phyloP scores from a whole-genome alignment of 257 asterid species.

The Linderniella brevidens region DNA sequence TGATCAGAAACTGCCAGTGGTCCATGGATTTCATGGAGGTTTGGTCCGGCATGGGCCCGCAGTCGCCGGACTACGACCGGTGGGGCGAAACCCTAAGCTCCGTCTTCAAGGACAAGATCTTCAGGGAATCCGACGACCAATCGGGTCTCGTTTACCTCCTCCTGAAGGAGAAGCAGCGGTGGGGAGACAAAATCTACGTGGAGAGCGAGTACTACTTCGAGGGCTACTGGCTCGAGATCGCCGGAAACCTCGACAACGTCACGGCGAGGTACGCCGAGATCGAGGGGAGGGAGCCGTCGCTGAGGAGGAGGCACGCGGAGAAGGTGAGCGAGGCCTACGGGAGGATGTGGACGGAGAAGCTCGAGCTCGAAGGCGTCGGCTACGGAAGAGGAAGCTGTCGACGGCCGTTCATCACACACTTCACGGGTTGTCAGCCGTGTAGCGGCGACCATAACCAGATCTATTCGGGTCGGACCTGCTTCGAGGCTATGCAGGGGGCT shows the following conservation, averaged over 20 bases:
- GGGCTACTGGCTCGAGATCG: conserved; percentile 88
- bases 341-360: conserved; percentile 49
- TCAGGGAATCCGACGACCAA: conserved; percentile 80
- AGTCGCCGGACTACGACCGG: conserved; percentile 39
- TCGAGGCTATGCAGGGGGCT: conserved; percentile 67
- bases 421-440: conserved; percentile 98
- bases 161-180: conserved; percentile 49
- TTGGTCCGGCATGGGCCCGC: conserved; percentile 97
- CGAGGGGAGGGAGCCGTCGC: conserved; percentile 23
- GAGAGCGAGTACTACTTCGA: conserved; percentile 64
- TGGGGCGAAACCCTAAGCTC: conserved; percentile 54
- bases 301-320: conserved; percentile 77
- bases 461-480: conserved; percentile 69
- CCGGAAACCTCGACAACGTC: conserved; percentile 39
- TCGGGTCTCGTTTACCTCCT: conserved; percentile 54
- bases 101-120: conserved; percentile 48
- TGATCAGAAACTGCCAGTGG: conserved; percentile 84
- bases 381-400: conserved; percentile 61
- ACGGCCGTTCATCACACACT: conserved; percentile 86
- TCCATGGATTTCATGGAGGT: conserved; percentile 62
- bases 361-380: conserved; percentile 65
- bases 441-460: conserved; percentile 76
- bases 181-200: conserved; percentile 53
- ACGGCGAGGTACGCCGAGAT: conserved; percentile 27
- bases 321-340: conserved; percentile 45